These are phyloP conservation scores for Nymphaea colorata DNA, from an alignment of 164 flowering plant genomes.

Conservation along the genomic window DNA sequence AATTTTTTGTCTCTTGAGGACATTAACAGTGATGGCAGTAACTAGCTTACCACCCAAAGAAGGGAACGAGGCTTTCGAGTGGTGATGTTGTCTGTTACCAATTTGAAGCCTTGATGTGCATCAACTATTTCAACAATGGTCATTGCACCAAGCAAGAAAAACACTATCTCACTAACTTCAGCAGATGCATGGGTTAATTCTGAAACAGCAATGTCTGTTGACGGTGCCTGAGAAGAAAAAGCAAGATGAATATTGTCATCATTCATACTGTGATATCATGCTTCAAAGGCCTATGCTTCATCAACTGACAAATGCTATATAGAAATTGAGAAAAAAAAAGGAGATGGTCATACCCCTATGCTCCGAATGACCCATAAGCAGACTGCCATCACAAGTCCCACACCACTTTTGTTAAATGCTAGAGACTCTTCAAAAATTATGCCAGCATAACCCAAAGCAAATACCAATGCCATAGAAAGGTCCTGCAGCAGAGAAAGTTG, in stretches of 20 bases:
- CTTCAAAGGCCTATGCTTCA: not conserved
- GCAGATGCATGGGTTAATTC: conserved; percentile 83
- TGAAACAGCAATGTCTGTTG: conserved; percentile 75
- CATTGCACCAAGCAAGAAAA: conserved; percentile 99
- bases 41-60: conserved; percentile 93
- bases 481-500: conserved; percentile 38
- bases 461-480: conserved; percentile 83
- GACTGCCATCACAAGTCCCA: conserved; percentile 93
- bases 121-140: conserved; percentile 96
- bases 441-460: conserved; percentile 87
- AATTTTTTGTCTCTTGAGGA: no score
- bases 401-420: conserved; percentile 98
- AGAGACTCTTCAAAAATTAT: conserved; percentile 95
- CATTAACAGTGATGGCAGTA: not conserved
- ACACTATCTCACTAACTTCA: conserved; percentile 95
- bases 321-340: not conserved
- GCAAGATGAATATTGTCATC: not conserved
- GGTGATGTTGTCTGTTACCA: conserved; percentile 92
- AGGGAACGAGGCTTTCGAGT: conserved; percentile 85
- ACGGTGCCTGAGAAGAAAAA: conserved; percentile 64
- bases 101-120: conserved; percentile 98
- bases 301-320: not conserved
- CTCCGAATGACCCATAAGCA: conserved; percentile 88
- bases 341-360: conserved; percentile 58
- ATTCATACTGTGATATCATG: not conserved